Conservation (phyloP, 2,329 filamentous ascomycete species). For the Venturia effusa region DNA sequence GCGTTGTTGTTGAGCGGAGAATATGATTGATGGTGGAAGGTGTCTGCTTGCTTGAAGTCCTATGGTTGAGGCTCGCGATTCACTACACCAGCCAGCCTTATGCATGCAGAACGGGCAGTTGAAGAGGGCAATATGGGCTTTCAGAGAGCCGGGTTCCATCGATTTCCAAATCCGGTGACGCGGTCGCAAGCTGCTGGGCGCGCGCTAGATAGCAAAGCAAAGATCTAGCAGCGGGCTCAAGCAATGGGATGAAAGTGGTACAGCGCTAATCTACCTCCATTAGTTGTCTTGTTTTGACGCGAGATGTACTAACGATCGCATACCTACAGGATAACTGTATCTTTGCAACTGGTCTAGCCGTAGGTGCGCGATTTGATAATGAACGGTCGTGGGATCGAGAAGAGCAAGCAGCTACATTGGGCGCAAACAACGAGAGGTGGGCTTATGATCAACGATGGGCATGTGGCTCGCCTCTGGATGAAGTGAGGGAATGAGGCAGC, state of each 20-base stretch:
- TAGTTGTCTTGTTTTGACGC: background rate
- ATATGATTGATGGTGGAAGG: background rate
- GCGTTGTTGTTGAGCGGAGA: background rate
- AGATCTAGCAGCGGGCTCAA: background rate
- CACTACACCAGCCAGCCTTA: background rate
- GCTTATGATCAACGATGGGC: background rate
- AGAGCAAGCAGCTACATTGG: slow-evolving; percentile 2
- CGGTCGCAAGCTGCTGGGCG: background rate
- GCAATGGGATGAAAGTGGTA: background rate
- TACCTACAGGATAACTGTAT: background rate
- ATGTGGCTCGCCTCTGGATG: background rate
- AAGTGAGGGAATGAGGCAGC: background rate
- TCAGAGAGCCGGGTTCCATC: background rate
- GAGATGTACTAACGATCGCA: background rate
- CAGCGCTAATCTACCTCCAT: background rate
- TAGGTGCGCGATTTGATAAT: background rate
- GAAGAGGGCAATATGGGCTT: background rate
- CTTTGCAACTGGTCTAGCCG: background rate
- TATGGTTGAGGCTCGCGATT: background rate
- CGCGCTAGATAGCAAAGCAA: background rate
- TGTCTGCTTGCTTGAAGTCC: background rate
- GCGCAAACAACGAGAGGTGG: background rate
- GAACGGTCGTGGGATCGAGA: background rate
- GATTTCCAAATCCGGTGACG: background rate
- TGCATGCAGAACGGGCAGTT: background rate